Percentiles rank a stretch among this genome's conserved stretches.
phyloP scores from a whole-genome alignment of 257 asterid genomes.

The Cynanchum wilfordii region DNA sequence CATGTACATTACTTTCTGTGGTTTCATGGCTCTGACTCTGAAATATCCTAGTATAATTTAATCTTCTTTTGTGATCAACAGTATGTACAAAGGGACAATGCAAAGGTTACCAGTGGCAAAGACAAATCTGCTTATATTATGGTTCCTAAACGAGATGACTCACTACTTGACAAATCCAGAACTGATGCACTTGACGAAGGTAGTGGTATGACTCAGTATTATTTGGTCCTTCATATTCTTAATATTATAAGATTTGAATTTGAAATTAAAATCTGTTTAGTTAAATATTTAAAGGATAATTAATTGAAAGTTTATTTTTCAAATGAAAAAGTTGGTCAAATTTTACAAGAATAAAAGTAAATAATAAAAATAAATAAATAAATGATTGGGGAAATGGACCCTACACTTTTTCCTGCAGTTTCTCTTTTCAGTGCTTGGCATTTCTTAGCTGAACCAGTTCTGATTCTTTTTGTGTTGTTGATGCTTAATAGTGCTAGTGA shows the following conservation, averaged over 20 bases:
- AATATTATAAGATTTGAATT: no score
- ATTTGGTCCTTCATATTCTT: background rate
- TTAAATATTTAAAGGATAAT: no score
- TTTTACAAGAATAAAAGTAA: no score
- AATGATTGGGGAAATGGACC: no score
- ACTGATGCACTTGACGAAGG: constrained; percentile 45
- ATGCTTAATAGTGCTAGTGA: constrained; percentile 11
- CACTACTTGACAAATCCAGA: constrained; percentile 41
- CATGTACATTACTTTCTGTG: background rate
- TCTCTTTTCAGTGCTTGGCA: background rate
- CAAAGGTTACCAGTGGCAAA: constrained; percentile 48
- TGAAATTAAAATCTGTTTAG: no score
- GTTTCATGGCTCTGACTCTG: background rate
- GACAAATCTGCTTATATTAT: constrained; percentile 46
- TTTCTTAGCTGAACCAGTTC: background rate
- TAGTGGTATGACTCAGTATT: constrained; percentile 35
- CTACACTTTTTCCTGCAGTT: background rate
- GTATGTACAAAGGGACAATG: constrained; percentile 64
- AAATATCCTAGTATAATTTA: background rate
- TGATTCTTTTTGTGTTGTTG: background rate
- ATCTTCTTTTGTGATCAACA: constrained; percentile 31
- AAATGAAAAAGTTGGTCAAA: no score
- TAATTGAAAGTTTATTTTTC: no score
- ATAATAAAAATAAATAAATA: no score
- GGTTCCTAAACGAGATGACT: constrained; percentile 52